Evolutionary conservation across 2,329 filamentous ascomycete species (phyloP).

Genomic region (Hypomyces perniciosus): DNA sequence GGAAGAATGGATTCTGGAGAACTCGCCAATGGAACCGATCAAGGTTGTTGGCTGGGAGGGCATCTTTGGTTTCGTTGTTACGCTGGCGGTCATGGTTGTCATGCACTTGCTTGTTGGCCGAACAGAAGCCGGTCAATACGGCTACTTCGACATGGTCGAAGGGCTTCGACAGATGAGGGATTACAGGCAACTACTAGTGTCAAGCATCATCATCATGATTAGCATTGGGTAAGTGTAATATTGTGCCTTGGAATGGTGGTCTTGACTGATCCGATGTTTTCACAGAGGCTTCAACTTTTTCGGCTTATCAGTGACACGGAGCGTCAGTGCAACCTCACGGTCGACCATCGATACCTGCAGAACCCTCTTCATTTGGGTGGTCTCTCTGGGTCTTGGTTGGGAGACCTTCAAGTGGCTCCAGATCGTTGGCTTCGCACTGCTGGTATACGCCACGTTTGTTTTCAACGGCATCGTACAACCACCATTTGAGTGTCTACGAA

Average conservation of each 20-base stretch:
- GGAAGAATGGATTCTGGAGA: conserved; percentile 83
- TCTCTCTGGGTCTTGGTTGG: conserved; percentile 89
- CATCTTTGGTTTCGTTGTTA: conserved; percentile 79
- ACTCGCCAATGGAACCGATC: conserved; percentile 65
- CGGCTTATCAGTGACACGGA: conserved; percentile 84
- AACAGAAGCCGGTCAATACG: conserved; percentile 66
- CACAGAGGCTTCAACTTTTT: conserved; percentile 95
- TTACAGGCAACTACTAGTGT: conserved; percentile 64
- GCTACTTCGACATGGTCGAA: conserved; percentile 86
- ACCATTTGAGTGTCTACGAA: conserved; percentile 63
- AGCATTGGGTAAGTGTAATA: conserved; percentile 72
- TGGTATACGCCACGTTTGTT: conserved; percentile 94
- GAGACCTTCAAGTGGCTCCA: conserved; percentile 98
- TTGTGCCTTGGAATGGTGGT: background rate
- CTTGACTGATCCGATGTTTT: conserved; percentile 17
- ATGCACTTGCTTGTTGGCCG: conserved; percentile 72
- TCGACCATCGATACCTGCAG: conserved; percentile 97
- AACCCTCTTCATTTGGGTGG: conserved; percentile 96
- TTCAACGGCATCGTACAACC: conserved; percentile 93
- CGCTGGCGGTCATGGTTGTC: conserved; percentile 70
- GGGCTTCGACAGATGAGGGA: conserved; percentile 75
- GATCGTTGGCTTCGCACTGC: conserved; percentile 75
- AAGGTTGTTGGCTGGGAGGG: conserved; percentile 96
- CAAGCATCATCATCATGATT: conserved; percentile 89
- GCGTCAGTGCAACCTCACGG: conserved; percentile 83